Base-by-base conservation (phyloP, 352 stramenopile species). In the Pilasporangium apinafurcum region DNA sequence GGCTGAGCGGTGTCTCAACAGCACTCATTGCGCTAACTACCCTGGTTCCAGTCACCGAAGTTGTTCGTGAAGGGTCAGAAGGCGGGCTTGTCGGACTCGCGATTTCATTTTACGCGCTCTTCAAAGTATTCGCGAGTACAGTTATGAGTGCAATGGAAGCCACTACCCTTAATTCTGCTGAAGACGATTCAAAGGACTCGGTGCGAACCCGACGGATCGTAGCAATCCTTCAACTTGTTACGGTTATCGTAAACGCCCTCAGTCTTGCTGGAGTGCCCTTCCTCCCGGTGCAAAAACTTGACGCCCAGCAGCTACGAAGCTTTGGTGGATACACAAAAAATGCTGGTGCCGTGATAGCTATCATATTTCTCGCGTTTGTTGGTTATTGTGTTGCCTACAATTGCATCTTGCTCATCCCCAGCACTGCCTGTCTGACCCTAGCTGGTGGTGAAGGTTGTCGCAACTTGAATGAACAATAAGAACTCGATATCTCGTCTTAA, bases 381-480 rank as follows among this genome's bases (percentile, higher is more conserved):
- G 46, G 46, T 31, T 77, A 77, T 37, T 77, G 65, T 48, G 48
- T 70, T 27, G 55, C 53, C n/a, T 77, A 73, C 43, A 77, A 77
- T 35, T 52, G 57, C 26, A 57, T 68, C 40, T 53, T 77, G 33
- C 69, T 77, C 45, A 65, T 56, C 36, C 48, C 48, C 24, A 39
- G 25, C n/a, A 39, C 48, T 5, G 48, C 48, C 18, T 24, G 26
- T 12, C 20, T 43, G 14, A 6, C 48, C n/a, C 30, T 38, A 12
- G 25, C 21, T 9, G 45, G 16, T 32, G 22, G 16, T 10, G 14
- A n/a, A 2, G 3, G n/a, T 18, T 4, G 30, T 20, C 20, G 14
- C 38, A n/a, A n/a, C n/a, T n/a, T n/a, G n/a, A n/a, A n/a, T n/a
- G n/a, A n/a, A n/a, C n/a, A n/a, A n/a, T n/a, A n/a, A n/a, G n/a